Conservation (phyloP, 2,329 filamentous ascomycete genomes). For the Lecanicillium sp. region DNA sequence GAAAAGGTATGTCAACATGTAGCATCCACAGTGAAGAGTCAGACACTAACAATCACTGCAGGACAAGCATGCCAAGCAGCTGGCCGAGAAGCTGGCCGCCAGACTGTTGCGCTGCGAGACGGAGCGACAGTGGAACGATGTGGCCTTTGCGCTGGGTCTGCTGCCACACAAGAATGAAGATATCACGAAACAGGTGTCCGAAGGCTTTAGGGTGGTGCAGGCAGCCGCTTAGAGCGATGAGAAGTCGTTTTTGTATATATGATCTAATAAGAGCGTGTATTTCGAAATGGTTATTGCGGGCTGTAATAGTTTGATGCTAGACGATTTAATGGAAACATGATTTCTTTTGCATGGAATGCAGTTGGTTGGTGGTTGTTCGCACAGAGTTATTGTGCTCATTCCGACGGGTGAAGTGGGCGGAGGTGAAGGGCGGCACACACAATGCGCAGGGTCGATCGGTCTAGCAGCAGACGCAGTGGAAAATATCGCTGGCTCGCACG, state of each 20-base stretch:
- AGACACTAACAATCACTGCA: constrained; percentile 31
- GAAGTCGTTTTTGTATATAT: constrained; percentile 6
- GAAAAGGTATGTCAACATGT: constrained; percentile 67
- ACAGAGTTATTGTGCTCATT: too few species aligned
- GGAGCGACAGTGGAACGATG: constrained; percentile 95
- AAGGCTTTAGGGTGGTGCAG: constrained; percentile 70
- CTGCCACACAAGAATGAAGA: constrained; percentile 92
- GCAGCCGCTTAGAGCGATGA: constrained; percentile 43
- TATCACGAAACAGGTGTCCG: constrained; percentile 67
- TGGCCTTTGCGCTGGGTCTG: constrained; percentile 83
- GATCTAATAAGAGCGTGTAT: not conserved
- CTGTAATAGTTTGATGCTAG: not conserved
- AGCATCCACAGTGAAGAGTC: constrained; percentile 15
- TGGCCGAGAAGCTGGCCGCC: constrained; percentile 87
- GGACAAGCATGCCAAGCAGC: constrained; percentile 96
- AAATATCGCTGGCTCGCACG: too few species aligned
- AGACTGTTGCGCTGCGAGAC: constrained; percentile 79
- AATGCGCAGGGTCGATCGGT: too few species aligned
- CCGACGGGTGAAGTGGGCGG: too few species aligned
- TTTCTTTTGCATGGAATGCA: too few species aligned
- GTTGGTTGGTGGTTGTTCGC: too few species aligned
- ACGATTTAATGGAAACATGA: not conserved
- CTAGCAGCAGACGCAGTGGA: too few species aligned
- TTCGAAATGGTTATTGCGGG: not conserved
- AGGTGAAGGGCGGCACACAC: too few species aligned